phyloP scores from a whole-genome alignment of 805 yeast genomes.

The Torulaspora indica region DNA sequence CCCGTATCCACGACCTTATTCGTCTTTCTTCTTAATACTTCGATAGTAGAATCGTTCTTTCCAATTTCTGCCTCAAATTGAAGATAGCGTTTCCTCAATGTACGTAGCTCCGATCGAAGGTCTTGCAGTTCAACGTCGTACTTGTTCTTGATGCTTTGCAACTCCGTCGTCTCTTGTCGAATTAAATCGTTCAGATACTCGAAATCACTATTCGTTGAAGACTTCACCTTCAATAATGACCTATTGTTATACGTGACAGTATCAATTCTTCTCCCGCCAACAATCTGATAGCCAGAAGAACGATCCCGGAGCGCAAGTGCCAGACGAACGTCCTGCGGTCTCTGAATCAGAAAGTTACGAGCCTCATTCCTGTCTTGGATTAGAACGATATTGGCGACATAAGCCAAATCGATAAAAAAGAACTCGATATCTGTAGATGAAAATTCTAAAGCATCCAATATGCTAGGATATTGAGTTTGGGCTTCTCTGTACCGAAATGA shows the following conservation, averaged over 20 bases:
- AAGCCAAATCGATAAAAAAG: constrained; percentile 57
- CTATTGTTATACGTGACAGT: constrained; percentile 45
- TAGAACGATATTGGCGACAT: constrained; percentile 56
- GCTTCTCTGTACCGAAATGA: constrained; percentile 54
- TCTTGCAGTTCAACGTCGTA: constrained; percentile 13
- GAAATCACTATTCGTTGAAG: constrained; percentile 21
- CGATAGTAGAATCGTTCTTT: constrained; percentile 31
- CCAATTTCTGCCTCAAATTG: constrained; percentile 23
- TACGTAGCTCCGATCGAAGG: constrained; percentile 8
- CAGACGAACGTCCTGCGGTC: constrained; percentile 39
- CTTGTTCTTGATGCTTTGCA: constrained; percentile 27
- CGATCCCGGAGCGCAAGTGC: constrained; percentile 43
- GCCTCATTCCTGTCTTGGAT: constrained; percentile 51
- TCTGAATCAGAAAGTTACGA: constrained; percentile 38
- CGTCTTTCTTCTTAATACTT: constrained; percentile 23
- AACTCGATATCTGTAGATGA: constrained; percentile 51
- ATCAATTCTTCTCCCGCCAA: constrained; percentile 48
- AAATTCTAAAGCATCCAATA: constrained; percentile 59
- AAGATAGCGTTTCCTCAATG: constrained; percentile 32
- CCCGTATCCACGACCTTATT: constrained; percentile 33
- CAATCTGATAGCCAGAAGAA: constrained; percentile 44
- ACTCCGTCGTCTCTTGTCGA: constrained; percentile 19
- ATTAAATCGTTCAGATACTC: constrained; percentile 24
- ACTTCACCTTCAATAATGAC: constrained; percentile 21
- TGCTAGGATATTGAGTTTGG: constrained; percentile 38